A percentile compares a stretch with the other conserved stretches of the same genome.
phyloP scores from a whole-genome alignment of 805 yeast genomes.

The Kuraishia capsulata region DNA sequence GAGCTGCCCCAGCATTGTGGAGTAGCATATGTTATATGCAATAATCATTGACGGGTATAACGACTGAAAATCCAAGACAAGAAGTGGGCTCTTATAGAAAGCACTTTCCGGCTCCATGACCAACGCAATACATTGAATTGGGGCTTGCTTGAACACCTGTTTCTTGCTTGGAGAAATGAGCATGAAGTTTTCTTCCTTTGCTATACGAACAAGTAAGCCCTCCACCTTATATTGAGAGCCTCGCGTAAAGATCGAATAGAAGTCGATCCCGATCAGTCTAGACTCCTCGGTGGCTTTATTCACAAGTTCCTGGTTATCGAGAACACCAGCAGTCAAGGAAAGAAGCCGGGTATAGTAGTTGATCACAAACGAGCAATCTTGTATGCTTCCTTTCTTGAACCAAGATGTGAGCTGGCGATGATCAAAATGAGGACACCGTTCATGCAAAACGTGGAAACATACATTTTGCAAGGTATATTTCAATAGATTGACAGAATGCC shows the following conservation, averaged over 20 bases:
- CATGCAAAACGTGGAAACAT: conserved; percentile 57
- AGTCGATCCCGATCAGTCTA: conserved; percentile 81
- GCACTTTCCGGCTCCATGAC: conserved; percentile 88
- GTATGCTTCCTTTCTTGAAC: conserved; percentile 20
- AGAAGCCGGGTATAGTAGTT: conserved; percentile 38
- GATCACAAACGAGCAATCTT: conserved; percentile 24
- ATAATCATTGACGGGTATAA: conserved; percentile 87
- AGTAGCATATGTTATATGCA: conserved; percentile 83
- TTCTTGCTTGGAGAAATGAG: conserved; percentile 70
- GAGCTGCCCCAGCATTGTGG: conserved; percentile 60
- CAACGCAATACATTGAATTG: conserved; percentile 81
- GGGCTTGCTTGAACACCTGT: conserved; percentile 76
- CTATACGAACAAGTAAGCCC: conserved; percentile 64
- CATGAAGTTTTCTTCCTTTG: conserved; percentile 67
- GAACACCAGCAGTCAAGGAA: conserved; percentile 32
- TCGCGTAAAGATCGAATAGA: conserved; percentile 74
- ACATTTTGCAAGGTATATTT: conserved; percentile 74
- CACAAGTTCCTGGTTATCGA: conserved; percentile 57
- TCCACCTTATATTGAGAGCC: conserved; percentile 96
- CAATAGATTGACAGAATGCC: conserved; percentile 51
- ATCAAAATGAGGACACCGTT: conserved; percentile 55
- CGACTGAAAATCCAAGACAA: conserved; percentile 90
- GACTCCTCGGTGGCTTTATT: conserved; percentile 75
- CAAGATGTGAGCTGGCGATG: conserved; percentile 37
- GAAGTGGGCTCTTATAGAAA: conserved; percentile 79